A percentile compares a stretch with the other conserved stretches of the same genome.
Evolutionary conservation across 345 rosid genomes (phyloP).

Genomic region (Hibiscus tridactylites): DNA sequence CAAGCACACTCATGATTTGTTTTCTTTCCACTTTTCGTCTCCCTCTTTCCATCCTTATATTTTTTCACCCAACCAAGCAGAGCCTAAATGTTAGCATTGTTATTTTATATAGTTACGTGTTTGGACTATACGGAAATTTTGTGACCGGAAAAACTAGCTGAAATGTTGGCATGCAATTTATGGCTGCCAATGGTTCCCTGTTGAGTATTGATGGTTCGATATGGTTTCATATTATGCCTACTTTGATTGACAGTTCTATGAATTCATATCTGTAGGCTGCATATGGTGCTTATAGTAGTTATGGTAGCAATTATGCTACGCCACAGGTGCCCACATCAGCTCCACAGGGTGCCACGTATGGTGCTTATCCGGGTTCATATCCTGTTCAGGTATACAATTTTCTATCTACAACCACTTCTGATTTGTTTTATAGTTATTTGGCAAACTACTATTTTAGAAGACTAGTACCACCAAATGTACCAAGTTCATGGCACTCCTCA

Average conservation of each 20-base stretch:
- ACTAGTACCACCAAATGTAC: too few species aligned
- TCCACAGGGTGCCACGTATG: conserved; percentile 63
- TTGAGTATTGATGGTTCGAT: not conserved
- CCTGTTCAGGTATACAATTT: conserved; percentile 56
- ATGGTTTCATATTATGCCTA: not conserved
- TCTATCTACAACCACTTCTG: too few species aligned
- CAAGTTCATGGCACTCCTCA: too few species aligned
- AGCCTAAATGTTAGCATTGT: not conserved
- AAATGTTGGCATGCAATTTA: not conserved
- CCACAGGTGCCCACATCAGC: conserved; percentile 65
- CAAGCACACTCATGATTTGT: too few species aligned
- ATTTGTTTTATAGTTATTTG: too few species aligned
- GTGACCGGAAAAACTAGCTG: not conserved
- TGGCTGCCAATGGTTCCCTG: not conserved
- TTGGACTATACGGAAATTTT: not conserved
- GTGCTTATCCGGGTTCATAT: conserved; percentile 69
- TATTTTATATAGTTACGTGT: not conserved
- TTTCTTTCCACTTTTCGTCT: too few species aligned
- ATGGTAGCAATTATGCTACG: conserved; percentile 53
- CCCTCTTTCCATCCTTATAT: too few species aligned
- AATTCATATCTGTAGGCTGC: conserved; percentile 43
- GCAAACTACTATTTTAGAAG: too few species aligned
- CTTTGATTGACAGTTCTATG: not conserved
- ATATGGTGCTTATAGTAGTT: conserved; percentile 63
- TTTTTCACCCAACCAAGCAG: too few species aligned